phyloP scores from a whole-genome alignment of 148 eudicot species.

The Cornus suecica region DNA sequence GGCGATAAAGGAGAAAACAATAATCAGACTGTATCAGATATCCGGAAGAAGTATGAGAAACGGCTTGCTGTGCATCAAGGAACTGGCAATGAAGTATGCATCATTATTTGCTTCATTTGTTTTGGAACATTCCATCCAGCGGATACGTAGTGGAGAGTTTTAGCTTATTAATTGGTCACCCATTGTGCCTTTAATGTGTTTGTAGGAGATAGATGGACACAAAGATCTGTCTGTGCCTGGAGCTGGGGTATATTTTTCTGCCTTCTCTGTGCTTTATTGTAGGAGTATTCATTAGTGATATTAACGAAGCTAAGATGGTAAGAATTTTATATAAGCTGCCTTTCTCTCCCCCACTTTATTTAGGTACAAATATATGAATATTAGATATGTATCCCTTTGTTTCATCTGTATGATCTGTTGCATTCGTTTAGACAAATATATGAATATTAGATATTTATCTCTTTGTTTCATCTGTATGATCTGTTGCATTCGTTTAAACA shows the following conservation, averaged over 20 bases:
- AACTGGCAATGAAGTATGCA: conserved; percentile 57
- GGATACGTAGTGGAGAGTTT: background rate
- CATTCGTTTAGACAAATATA: background rate
- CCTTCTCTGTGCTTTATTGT: background rate
- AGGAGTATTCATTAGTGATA: background rate
- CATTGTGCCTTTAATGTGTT: conserved; percentile 6
- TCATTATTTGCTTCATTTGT: conserved; percentile 1
- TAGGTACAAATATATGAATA: background rate
- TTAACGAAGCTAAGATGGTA: too few relatives aligned
- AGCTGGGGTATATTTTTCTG: conserved; percentile 70
- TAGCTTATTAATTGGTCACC: background rate
- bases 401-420: background rate
- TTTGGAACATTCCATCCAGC: background rate
- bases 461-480: conserved; percentile 1
- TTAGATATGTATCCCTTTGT: conserved; percentile 1
- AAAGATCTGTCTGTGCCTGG: conserved; percentile 81
- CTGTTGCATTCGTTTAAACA: background rate
- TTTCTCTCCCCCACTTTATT: too few relatives aligned
- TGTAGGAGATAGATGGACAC: conserved; percentile 60
- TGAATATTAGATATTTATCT: background rate
- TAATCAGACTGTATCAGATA: conserved; percentile 71
- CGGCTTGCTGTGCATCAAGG: conserved; percentile 87
- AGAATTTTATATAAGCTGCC: background rate
- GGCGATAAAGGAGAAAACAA: conserved; percentile 37
- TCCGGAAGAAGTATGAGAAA: conserved; percentile 89